Evolutionary conservation across 345 rosid genomes (phyloP).

Genomic region (Erucastrum elatum): DNA sequence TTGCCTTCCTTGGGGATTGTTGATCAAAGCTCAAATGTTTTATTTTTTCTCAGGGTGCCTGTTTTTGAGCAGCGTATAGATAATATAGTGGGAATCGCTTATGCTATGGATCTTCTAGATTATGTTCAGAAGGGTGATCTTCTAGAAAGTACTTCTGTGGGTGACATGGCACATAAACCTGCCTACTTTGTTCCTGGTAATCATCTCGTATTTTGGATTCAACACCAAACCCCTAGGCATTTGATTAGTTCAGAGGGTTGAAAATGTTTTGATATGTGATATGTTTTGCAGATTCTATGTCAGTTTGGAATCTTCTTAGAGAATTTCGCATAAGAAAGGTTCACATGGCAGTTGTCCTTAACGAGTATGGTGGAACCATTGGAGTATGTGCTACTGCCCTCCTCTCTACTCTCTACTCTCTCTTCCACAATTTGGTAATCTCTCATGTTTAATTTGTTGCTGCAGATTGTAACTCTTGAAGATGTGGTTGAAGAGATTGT

Average conservation of each 20-base stretch:
- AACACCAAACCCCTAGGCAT: too few relatives aligned
- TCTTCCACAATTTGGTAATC: neutral
- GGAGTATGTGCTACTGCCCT: constrained; percentile 90
- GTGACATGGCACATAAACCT: constrained; percentile 97
- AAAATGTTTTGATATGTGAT: constrained; percentile 15
- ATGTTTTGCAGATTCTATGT: constrained; percentile 86
- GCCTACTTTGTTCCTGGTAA: constrained; percentile 97
- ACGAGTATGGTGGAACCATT: constrained; percentile 96
- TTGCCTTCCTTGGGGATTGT: constrained; percentile 1
- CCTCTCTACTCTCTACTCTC: neutral
- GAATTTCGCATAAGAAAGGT: constrained; percentile 97
- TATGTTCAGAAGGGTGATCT: constrained; percentile 92
- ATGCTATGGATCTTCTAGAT: constrained; percentile 97
- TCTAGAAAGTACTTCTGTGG: constrained; percentile 73
- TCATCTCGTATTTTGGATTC: too few relatives aligned
- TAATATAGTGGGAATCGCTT: constrained; percentile 93
- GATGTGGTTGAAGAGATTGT: constrained; percentile 96
- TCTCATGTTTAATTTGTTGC: neutral
- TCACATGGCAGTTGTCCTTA: constrained; percentile 98
- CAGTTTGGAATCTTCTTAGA: constrained; percentile 98
- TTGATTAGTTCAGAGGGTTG: constrained; percentile 6
- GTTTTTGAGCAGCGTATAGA: constrained; percentile 98
- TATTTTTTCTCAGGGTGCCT: constrained; percentile 73
- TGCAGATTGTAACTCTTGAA: constrained; percentile 82
- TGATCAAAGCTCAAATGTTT: constrained; percentile 26